Percentiles rank a stretch among this genome's conserved stretches.
Conservation (phyloP, 208 protist genomes). For the Endotrypanum monterogeii region DNA sequence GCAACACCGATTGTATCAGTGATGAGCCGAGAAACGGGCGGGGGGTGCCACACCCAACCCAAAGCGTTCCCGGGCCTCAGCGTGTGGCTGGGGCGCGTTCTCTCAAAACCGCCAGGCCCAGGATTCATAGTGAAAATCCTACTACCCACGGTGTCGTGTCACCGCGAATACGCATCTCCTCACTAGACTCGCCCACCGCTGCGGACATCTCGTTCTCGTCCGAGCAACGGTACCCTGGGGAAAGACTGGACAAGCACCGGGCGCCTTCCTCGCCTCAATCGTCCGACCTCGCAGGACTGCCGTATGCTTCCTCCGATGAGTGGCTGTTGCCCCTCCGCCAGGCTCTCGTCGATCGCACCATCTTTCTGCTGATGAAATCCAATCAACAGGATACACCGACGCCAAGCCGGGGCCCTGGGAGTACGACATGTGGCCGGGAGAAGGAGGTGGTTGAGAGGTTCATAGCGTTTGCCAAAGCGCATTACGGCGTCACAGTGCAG, state of each 20-base stretch:
- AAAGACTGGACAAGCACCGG: not conserved
- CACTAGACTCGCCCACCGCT: too few species aligned
- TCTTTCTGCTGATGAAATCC: slow-evolving; percentile 24
- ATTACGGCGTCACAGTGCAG: slow-evolving; percentile 47
- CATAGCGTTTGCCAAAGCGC: not conserved
- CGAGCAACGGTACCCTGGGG: not conserved
- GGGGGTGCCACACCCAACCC: not conserved
- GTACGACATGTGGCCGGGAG: not conserved
- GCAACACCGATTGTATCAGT: not conserved
- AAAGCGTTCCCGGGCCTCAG: not conserved
- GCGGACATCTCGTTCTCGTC: not conserved
- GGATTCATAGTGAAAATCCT: not conserved
- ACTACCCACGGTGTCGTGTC: not conserved
- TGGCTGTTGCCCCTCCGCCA: slow-evolving; percentile 32
- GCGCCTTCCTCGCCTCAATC: not conserved
- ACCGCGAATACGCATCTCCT: not conserved
- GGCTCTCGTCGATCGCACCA: slow-evolving; percentile 20
- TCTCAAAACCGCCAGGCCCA: not conserved
- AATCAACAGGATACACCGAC: not conserved
- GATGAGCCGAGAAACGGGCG: not conserved
- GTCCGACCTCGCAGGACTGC: not conserved
- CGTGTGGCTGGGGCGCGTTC: not conserved
- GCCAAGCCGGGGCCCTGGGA: not conserved
- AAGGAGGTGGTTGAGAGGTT: slow-evolving; percentile 14
- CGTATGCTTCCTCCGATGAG: not conserved